Conservation (phyloP, 2,329 filamentous ascomycete species). For the Colletotrichum australisinense region DNA sequence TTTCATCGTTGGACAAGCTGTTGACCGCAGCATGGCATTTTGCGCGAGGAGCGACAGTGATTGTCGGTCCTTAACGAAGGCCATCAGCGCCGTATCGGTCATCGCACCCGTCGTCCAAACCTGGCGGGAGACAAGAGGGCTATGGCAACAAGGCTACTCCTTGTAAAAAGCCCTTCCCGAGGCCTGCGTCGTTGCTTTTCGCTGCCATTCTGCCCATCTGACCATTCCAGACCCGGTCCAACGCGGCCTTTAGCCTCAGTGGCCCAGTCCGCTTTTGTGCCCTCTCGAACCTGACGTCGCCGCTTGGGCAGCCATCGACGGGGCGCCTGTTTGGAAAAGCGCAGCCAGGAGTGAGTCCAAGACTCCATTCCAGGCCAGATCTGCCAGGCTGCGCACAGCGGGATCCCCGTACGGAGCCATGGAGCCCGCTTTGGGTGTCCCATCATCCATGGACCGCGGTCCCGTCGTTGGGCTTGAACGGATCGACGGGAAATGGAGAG, state of each 20-base stretch:
- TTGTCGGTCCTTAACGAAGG: constrained; percentile 21
- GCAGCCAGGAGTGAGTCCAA: neutral
- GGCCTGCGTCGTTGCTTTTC: constrained; percentile 28
- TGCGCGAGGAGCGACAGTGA: neutral
- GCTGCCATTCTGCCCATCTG: constrained; percentile 25
- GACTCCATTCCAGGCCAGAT: constrained; percentile 4
- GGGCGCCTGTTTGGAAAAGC: constrained; percentile 2
- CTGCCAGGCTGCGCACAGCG: neutral
- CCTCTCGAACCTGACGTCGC: constrained; percentile 32
- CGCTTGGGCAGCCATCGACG: constrained; percentile 34
- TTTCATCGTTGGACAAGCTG: constrained; percentile 22
- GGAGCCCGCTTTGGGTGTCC: neutral
- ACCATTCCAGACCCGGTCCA: constrained; percentile 28
- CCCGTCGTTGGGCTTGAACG: constrained; percentile 31
- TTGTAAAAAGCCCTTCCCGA: constrained; percentile 10
- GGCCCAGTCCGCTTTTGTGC: constrained; percentile 14
- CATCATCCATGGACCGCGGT: neutral
- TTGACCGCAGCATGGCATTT: neutral
- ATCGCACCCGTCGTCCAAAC: neutral
- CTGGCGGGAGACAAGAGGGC: neutral
- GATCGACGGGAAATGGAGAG: constrained; percentile 25
- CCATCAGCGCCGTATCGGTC: constrained; percentile 21
- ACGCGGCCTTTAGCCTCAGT: constrained; percentile 13
- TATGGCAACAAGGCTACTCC: constrained; percentile 31
- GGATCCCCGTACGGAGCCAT: neutral